A percentile compares a stretch with the other conserved stretches of the same genome.
phyloP scores from a whole-genome alignment of 2,329 filamentous ascomycete genomes.

The Aspergillus tanneri region DNA sequence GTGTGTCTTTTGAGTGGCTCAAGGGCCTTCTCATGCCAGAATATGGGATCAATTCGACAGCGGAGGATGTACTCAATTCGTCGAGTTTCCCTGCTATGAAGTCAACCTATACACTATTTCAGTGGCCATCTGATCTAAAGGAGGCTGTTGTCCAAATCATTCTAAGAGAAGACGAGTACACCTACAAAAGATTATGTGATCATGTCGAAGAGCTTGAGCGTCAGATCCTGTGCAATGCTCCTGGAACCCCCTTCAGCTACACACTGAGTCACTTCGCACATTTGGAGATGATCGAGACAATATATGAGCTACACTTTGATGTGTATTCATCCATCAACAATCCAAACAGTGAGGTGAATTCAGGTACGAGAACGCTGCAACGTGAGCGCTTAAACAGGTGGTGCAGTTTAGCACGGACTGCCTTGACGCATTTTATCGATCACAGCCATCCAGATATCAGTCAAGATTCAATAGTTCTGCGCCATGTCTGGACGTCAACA shows the following conservation, averaged over 20 bases:
- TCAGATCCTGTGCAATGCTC: conserved; percentile 25
- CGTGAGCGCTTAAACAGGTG: conserved; percentile 61
- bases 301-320: conserved; percentile 68
- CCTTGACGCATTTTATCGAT: conserved; percentile 47
- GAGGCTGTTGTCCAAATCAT: conserved; percentile 54
- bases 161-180: conserved; percentile 54
- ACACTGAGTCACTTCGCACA: conserved; percentile 35
- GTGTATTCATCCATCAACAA: conserved; percentile 63
- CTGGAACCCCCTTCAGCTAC: conserved; percentile 27
- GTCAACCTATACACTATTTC: conserved; percentile 54
- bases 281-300: conserved; percentile 56
- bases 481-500: conserved; percentile 66
- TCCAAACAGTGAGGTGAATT: conserved; percentile 57
- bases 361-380: conserved; percentile 53
- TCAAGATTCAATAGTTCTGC: conserved; percentile 51
- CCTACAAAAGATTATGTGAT: conserved; percentile 46
- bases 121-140: conserved; percentile 58
- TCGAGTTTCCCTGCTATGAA: conserved; percentile 22
- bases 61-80: conserved; percentile 6
- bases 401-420: conserved; percentile 57
- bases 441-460: conserved; percentile 26
- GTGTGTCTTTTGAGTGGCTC: conserved; percentile 57
- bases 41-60: conserved; percentile 19
- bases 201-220: conserved; percentile 31
- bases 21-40: conserved; percentile 49